Evolutionary conservation across 1,284 basidiomycete species (phyloP).

Genomic region (Testicularia cyperi): DNA sequence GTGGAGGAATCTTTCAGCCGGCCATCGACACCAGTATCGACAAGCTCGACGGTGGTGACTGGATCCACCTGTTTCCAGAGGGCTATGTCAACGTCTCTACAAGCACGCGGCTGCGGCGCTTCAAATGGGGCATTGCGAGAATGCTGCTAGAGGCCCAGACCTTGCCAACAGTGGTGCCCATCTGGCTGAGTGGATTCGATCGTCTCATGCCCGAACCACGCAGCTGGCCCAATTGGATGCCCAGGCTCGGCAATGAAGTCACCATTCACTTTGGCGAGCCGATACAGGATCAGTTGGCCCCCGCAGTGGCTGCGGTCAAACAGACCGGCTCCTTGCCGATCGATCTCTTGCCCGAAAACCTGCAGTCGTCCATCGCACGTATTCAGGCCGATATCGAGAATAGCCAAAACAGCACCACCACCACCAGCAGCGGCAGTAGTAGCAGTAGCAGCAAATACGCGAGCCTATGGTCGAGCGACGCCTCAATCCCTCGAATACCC

Average conservation of each 20-base stretch:
- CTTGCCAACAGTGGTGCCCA: constrained; percentile 79
- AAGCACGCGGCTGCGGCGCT: constrained; percentile 69
- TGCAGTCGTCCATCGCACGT: no score
- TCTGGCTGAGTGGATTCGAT: constrained; percentile 77
- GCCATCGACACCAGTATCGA: constrained; percentile 80
- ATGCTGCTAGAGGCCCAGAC: constrained; percentile 34
- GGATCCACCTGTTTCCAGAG: constrained; percentile 95
- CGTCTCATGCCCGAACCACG: constrained; percentile 56
- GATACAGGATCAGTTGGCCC: constrained; percentile 16
- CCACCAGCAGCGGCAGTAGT: no score
- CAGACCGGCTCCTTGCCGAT: constrained; percentile 5
- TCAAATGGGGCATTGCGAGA: constrained; percentile 95
- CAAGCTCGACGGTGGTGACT: constrained; percentile 76
- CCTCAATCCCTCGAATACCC: no score
- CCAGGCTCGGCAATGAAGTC: constrained; percentile 44
- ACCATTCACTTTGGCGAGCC: constrained; percentile 52
- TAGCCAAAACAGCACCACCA: no score
- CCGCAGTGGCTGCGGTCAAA: constrained; percentile 13
- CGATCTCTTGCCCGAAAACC: constrained; percentile 9
- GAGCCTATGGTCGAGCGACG: no score
- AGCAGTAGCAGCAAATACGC: no score
- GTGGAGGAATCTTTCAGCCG: constrained; percentile 83
- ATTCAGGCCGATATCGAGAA: no score
- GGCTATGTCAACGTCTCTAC: constrained; percentile 78
- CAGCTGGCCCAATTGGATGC: constrained; percentile 43